Evolutionary conservation across 306 rosid genomes (phyloP).

Genomic region (Rubus idaeus): DNA sequence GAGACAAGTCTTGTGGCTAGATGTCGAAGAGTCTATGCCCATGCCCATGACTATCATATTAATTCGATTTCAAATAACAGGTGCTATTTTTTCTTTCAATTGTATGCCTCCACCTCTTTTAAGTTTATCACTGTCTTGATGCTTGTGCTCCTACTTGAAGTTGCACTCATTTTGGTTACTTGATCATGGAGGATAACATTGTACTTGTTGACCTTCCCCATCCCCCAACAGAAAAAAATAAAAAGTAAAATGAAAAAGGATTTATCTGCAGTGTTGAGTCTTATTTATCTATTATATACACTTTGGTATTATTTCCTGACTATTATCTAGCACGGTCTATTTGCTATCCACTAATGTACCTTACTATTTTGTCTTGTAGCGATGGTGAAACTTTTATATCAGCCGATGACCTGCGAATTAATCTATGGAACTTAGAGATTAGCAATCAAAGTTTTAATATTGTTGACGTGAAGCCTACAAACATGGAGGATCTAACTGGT

Average conservation of each 20-base stretch:
- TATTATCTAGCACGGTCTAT: background rate
- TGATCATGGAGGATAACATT: background rate
- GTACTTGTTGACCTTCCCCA: background rate
- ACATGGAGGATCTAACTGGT: conserved; percentile 99
- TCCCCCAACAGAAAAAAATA: background rate
- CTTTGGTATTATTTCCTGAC: conserved; percentile 2
- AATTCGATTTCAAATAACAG: conserved; percentile 98
- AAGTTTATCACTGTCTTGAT: conserved; percentile 4
- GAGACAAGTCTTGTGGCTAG: conserved; percentile 87
- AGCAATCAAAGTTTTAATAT: conserved; percentile 98
- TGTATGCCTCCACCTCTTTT: background rate
- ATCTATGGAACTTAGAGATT: conserved; percentile 99
- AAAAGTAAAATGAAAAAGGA: background rate
- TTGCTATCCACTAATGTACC: conserved; percentile 1
- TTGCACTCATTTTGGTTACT: conserved; percentile 2
- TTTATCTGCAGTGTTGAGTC: background rate
- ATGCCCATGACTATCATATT: conserved; percentile 99
- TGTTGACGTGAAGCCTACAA: conserved; percentile 96
- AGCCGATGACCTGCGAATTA: conserved; percentile 96
- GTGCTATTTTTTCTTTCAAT: conserved; percentile 33
- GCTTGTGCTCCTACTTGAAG: conserved; percentile 8
- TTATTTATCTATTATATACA: background rate
- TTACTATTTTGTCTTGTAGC: conserved; percentile 43
- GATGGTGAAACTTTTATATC: conserved; percentile 99
- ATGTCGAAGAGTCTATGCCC: conserved; percentile 96